Evolutionary conservation across 2,329 filamentous ascomycete genomes (phyloP), one percentile per base, ranked within the genome.

Genomic region (Bipolaris sorokiniana): DNA sequence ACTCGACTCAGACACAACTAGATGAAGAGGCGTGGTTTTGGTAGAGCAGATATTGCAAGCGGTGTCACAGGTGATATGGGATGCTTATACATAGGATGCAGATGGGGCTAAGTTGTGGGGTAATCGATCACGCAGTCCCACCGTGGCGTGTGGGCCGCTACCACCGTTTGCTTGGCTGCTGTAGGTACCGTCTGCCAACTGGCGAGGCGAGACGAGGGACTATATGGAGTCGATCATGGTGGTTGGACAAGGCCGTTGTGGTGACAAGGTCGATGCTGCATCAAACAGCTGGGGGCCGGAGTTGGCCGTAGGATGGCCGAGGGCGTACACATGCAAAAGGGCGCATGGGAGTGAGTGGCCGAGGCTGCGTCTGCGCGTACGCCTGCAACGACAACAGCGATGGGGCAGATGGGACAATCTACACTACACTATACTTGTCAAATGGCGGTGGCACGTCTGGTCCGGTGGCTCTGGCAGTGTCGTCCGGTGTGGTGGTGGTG

Each of bases 51-150:
- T 33, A 52, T 26, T 51, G 33, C 36, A 11, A 23, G 48, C 41
- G 26, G 11, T 34, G 48, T 56, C 31, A 46, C 53, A 52, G 48
- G 53, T 22, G n/a, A 26, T 20, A 34, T 56, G 42, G 41, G 28
- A 31, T 31, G 28, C 28, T 31, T 31, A 31, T 31, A 52, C 36
- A 40, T 28, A 16, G 40, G 48, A 18, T 33, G 22, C 15, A 22
- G 33, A 51, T 51, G 34, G 52, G 46, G 15, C 31, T 44, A 55
- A 44, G 47, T 28, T 38, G 52, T 55, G 52, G 52, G 52, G 52
- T 48, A 37, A 44, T 48, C 40, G 41, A 38, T 31, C 15, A 31
- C 23, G 13, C 37, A 20, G 52, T 51, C 47, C 52, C 31, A 55
- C 52, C 33, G n/a, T 48, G 46, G 46, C 46, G 34, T 48, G 22